A percentile compares a stretch with the other conserved stretches of the same genome.
Conservation (phyloP, 1,284 basidiomycete genomes). For the Austroboletus novae-zelandiae region DNA sequence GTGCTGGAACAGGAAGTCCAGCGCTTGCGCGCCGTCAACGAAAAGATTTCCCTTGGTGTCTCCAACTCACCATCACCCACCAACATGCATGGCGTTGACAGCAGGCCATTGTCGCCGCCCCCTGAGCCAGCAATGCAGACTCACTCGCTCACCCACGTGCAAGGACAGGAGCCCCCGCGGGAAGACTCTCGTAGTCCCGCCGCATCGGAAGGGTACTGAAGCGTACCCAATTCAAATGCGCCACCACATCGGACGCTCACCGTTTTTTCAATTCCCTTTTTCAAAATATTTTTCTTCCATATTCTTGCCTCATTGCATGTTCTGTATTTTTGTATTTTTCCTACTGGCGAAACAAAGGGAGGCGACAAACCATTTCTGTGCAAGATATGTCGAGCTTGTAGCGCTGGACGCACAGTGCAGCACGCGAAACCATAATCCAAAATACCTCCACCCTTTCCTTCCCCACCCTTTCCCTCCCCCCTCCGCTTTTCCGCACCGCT, state of each 20-base stretch:
- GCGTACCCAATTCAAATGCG: slow-evolving; percentile 13
- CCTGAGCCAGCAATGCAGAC: slow-evolving; percentile 47
- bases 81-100: slow-evolving; percentile 41
- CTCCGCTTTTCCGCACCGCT: slow-evolving; percentile 19
- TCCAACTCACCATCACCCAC: slow-evolving; percentile 52
- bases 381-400: slow-evolving; percentile 25
- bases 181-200: slow-evolving; percentile 63
- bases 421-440: slow-evolving; percentile 17
- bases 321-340: slow-evolving; percentile 37
- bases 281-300: slow-evolving; percentile 28
- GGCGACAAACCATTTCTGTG: slow-evolving; percentile 17
- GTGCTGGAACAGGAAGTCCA: slow-evolving; percentile 64
- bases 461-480: background rate
- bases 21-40: slow-evolving; percentile 68
- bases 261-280: slow-evolving; percentile 16
- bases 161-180: slow-evolving; percentile 53
- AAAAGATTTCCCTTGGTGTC: slow-evolving; percentile 70
- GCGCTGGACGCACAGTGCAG: slow-evolving; percentile 38
- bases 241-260: slow-evolving; percentile 23
- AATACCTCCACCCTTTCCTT: background rate
- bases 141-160: slow-evolving; percentile 51
- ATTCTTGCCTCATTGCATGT: slow-evolving; percentile 31
- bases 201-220: slow-evolving; percentile 49
- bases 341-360: slow-evolving; percentile 34
- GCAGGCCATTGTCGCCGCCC: slow-evolving; percentile 61